Evolutionary conservation across 257 asterid genomes (phyloP).

Genomic region (Capsicum baccatum): DNA sequence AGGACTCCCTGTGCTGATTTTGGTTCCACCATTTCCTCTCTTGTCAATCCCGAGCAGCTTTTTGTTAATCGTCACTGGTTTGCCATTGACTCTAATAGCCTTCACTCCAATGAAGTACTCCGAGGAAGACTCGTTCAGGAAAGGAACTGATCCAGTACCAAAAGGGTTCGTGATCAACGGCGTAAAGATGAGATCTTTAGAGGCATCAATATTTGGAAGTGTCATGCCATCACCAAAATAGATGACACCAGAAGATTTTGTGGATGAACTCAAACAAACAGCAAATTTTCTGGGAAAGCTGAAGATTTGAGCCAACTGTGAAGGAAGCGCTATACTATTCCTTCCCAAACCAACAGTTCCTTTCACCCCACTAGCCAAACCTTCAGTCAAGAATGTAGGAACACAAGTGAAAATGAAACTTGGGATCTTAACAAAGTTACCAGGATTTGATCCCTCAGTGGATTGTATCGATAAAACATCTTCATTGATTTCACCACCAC

Average conservation of each 20-base stretch:
- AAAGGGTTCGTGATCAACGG: slow-evolving; percentile 30
- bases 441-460: slow-evolving; percentile 31
- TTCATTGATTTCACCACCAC: slow-evolving; percentile 35
- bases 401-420: slow-evolving; percentile 38
- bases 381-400: slow-evolving; percentile 36
- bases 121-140: slow-evolving; percentile 8
- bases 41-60: slow-evolving; percentile 36
- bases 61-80: slow-evolving; percentile 37
- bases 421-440: slow-evolving; percentile 31
- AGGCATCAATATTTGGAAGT: slow-evolving; percentile 32
- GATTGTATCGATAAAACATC: slow-evolving; percentile 36
- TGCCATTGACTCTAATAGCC: slow-evolving; percentile 40
- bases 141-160: slow-evolving; percentile 4
- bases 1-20: slow-evolving; percentile 56
- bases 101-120: slow-evolving; percentile 56
- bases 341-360: slow-evolving; percentile 46
- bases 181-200: slow-evolving; percentile 27
- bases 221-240: slow-evolving; percentile 32
- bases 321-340: slow-evolving; percentile 31
- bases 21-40: slow-evolving; percentile 53
- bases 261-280: slow-evolving; percentile 44
- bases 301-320: slow-evolving; percentile 36
- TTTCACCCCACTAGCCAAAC: slow-evolving; percentile 38
- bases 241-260: slow-evolving; percentile 30
- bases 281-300: slow-evolving; percentile 37